Conservation (phyloP, 2,329 filamentous ascomycete genomes). For the Aspergillus tamarii region DNA sequence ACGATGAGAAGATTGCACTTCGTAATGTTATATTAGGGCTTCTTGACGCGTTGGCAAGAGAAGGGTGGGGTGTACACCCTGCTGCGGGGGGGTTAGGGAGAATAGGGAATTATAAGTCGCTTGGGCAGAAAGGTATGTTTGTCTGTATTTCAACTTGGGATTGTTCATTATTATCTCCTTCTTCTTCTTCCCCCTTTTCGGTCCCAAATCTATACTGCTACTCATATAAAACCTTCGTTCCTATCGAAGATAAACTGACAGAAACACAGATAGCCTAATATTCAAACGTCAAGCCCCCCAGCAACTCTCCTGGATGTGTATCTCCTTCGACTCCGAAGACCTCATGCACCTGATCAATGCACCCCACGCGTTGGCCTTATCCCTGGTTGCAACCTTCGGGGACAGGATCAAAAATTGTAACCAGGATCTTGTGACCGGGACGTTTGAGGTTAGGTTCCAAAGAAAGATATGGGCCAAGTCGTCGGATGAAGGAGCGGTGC, state of each 20-base stretch:
- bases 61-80: neutral
- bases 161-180: neutral
- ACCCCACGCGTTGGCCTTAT: neutral
- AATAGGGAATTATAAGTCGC: neutral
- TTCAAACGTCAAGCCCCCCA: neutral
- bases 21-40: neutral
- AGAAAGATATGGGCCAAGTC: neutral
- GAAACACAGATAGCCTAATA: neutral
- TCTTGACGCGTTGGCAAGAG: neutral
- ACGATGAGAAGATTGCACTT: neutral
- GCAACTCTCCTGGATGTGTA: neutral
- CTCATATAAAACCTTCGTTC: too few species aligned
- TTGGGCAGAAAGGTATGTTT: neutral
- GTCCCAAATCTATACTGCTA: neutral
- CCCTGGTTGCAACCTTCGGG: neutral
- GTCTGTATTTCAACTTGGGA: too few species aligned
- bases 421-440: neutral
- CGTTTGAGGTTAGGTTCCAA: neutral
- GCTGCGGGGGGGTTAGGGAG: neutral
- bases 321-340: neutral
- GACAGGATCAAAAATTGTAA: neutral
- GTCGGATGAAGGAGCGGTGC: neutral
- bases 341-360: neutral
- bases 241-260: neutral
- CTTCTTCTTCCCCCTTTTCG: neutral